phyloP scores from a whole-genome alignment of 805 yeast genomes.

The Saturnispora quitensis region DNA sequence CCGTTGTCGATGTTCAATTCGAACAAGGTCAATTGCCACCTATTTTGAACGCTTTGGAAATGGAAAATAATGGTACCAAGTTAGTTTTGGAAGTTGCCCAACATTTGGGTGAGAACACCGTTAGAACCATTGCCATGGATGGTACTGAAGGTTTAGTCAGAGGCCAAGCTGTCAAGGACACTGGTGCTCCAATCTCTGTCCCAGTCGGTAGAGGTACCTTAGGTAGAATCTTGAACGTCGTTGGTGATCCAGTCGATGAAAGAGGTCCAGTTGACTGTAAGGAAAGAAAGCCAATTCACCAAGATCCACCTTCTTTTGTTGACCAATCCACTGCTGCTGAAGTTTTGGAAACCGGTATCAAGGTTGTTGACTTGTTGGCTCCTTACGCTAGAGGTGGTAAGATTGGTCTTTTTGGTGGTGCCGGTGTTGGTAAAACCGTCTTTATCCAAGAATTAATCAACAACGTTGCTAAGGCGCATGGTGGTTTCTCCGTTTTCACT shows the following conservation, averaged over 20 bases:
- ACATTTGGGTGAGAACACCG: slow-evolving; percentile 99
- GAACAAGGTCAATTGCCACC: slow-evolving; percentile 97
- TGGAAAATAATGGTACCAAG: slow-evolving; percentile 59
- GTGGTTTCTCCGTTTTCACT: slow-evolving; percentile 99
- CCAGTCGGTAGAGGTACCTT: slow-evolving; percentile 99
- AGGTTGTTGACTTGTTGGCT: slow-evolving; percentile 98
- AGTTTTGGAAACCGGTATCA: slow-evolving; percentile 98
- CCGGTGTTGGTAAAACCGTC: slow-evolving; percentile 99
- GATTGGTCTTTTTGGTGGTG: slow-evolving; percentile 99
- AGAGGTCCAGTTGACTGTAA: slow-evolving; percentile 95
- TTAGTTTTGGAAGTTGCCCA: slow-evolving; percentile 97
- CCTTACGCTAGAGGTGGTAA: slow-evolving; percentile 99
- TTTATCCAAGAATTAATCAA: slow-evolving; percentile 99
- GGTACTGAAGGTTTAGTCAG: slow-evolving; percentile 99
- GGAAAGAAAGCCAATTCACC: slow-evolving; percentile 95
- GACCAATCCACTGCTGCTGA: slow-evolving; percentile 98
- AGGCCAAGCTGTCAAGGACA: slow-evolving; percentile 86
- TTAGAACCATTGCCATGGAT: slow-evolving; percentile 99
- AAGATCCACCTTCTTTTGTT: slow-evolving; percentile 93
- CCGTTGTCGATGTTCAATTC: slow-evolving; percentile 98
- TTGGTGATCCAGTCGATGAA: slow-evolving; percentile 99
- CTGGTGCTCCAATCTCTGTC: slow-evolving; percentile 97
- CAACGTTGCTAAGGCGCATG: slow-evolving; percentile 99
- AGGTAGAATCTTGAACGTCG: slow-evolving; percentile 96
- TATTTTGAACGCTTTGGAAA: slow-evolving; percentile 91